Conservation (phyloP, 2,329 filamentous ascomycete genomes). For the Cercospora nicotianae region DNA sequence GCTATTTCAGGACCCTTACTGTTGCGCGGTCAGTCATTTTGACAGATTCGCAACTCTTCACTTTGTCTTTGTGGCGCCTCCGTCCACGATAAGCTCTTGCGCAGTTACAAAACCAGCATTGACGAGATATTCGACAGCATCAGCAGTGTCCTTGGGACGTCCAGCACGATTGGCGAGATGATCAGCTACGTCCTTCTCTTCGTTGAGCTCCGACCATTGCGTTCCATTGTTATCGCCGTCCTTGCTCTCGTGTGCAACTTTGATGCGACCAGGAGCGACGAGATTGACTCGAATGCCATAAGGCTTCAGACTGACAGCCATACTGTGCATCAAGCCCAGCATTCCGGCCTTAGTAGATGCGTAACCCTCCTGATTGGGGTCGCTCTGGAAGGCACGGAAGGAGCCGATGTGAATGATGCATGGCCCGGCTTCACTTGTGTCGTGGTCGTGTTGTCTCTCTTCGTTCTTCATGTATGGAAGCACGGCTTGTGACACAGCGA, state of each 20-base stretch:
- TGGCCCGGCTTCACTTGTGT: constrained; percentile 29
- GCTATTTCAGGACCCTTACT: neutral
- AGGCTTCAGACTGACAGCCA: constrained; percentile 47
- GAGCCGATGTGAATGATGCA: constrained; percentile 51
- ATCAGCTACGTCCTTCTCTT: constrained; percentile 48
- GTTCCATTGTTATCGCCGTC: constrained; percentile 43
- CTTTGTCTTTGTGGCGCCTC: constrained; percentile 44
- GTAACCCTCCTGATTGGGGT: constrained; percentile 52
- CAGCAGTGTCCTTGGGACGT: constrained; percentile 48
- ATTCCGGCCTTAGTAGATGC: constrained; percentile 51
- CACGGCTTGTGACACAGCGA: constrained; percentile 34
- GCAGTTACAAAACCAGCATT: constrained; percentile 45
- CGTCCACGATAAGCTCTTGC: constrained; percentile 49
- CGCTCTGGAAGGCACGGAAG: constrained; percentile 51
- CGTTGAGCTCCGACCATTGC: constrained; percentile 44
- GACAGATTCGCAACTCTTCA: neutral
- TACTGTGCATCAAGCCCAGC: constrained; percentile 51
- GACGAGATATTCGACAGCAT: constrained; percentile 44
- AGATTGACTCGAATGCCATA: constrained; percentile 49
- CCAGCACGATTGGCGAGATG: constrained; percentile 53
- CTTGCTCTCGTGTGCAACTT: constrained; percentile 47
- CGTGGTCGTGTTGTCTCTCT: constrained; percentile 14
- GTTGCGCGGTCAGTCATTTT: neutral
- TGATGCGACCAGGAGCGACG: constrained; percentile 53
- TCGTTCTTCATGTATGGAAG: constrained; percentile 35